Conservation (phyloP, 2,329 filamentous ascomycete genomes). For the Coniochaeta sp. region DNA sequence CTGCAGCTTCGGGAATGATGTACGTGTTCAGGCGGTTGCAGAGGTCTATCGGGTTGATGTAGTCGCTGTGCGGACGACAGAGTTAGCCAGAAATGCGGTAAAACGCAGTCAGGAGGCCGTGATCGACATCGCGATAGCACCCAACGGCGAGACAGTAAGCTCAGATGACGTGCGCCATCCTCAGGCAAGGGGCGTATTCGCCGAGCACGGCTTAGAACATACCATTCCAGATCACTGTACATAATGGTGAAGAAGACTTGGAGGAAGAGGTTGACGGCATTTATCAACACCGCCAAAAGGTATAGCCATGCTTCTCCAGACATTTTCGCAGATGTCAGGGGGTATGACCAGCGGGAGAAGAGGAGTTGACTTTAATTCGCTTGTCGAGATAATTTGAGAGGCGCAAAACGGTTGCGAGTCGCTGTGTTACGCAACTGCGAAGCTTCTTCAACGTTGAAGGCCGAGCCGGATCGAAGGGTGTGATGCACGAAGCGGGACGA, state of each 20-base stretch:
- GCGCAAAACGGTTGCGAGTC: not conserved
- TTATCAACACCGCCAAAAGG: constrained; percentile 95
- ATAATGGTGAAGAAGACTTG: constrained; percentile 99
- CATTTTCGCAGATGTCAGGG: constrained; percentile 46
- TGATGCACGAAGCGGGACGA: too few relatives aligned
- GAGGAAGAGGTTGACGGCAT: constrained; percentile 98
- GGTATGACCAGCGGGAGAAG: not conserved
- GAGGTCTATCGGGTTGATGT: constrained; percentile 99
- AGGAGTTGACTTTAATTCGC: not conserved
- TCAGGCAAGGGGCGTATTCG: not conserved
- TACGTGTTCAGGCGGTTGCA: constrained; percentile 99
- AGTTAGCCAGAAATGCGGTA: not conserved
- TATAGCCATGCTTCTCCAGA: constrained; percentile 98
- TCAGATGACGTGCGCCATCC: not conserved
- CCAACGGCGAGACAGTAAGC: not conserved
- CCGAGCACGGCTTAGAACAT: constrained; percentile 31
- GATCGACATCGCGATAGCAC: not conserved
- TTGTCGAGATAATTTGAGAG: not conserved
- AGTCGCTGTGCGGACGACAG: constrained; percentile 60
- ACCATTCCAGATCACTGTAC: constrained; percentile 99
- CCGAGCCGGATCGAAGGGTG: not conserved
- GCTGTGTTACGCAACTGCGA: not conserved
- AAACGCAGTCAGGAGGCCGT: not conserved
- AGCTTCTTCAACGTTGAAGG: not conserved
- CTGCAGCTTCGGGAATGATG: constrained; percentile 96